A percentile compares a stretch with the other conserved stretches of the same genome.
Conservation (phyloP, 2,329 filamentous ascomycete species). For the Raffaelea deltoideospora region DNA sequence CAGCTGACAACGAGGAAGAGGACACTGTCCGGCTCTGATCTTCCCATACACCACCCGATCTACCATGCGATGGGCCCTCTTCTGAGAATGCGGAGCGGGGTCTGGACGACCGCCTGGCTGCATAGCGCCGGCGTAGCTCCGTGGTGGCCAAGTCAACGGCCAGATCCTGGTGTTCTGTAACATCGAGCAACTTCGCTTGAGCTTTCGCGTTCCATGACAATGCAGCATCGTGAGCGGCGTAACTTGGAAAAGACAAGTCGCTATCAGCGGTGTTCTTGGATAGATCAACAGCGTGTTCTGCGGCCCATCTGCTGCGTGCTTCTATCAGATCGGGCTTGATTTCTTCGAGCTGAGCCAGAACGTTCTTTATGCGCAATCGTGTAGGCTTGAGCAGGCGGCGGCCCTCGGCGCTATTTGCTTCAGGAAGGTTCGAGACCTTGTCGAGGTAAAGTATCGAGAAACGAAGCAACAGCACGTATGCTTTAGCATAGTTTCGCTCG, state of each 20-base stretch:
- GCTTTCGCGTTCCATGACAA: conserved; percentile 26
- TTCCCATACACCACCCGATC: conserved; percentile 29
- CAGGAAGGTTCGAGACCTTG: conserved; percentile 60
- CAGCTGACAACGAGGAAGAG: conserved; percentile 21
- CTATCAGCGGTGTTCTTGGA: conserved; percentile 18
- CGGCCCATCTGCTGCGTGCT: conserved; percentile 53
- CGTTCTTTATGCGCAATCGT: conserved; percentile 33
- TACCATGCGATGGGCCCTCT: too few species aligned
- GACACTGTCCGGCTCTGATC: conserved; percentile 16
- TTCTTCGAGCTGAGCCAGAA: conserved; percentile 57
- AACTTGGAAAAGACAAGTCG: conserved; percentile 22
- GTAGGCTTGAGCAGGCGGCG: conserved; percentile 44
- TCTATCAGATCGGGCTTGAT: conserved; percentile 66
- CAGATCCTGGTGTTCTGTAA: conserved; percentile 55
- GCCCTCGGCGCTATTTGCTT: conserved; percentile 51
- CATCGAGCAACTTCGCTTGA: conserved; percentile 46
- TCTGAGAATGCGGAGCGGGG: too few species aligned
- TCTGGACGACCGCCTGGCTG: conserved; percentile 37
- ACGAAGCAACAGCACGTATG: conserved; percentile 82
- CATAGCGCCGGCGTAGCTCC: conserved; percentile 55
- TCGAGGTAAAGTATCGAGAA: conserved; percentile 75
- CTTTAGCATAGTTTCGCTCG: conserved; percentile 75
- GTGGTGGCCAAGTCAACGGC: conserved; percentile 62
- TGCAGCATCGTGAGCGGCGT: conserved; percentile 44
- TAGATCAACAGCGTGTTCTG: conserved; percentile 23